Conservation (phyloP, 1,139 yeast genomes). For the Pneumocystis murina region DNA sequence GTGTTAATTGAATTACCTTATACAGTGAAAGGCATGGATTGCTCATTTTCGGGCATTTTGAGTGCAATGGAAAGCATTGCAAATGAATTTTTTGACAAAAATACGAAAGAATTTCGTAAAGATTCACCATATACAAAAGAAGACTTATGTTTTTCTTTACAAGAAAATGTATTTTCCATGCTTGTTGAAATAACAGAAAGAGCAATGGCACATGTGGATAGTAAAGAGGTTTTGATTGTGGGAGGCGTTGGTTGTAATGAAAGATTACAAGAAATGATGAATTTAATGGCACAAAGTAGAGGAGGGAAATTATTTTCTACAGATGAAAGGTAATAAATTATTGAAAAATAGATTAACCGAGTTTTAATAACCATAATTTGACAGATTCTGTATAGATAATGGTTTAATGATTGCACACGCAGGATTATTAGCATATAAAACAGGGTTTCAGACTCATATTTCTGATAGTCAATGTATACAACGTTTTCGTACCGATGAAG, state of each 20-base stretch:
- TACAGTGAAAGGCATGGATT: conserved; percentile 96
- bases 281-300: conserved; percentile 74
- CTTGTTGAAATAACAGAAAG: conserved; percentile 93
- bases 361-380: neutral
- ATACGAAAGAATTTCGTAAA: conserved; percentile 34
- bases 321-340: conserved; percentile 46
- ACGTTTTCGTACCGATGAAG: conserved; percentile 35
- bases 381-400: conserved; percentile 73
- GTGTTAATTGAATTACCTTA: conserved; percentile 71
- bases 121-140: conserved; percentile 48
- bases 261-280: conserved; percentile 92
- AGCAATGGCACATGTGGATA: conserved; percentile 94
- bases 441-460: conserved; percentile 50
- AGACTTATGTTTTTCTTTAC: conserved; percentile 83
- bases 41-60: conserved; percentile 88
- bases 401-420: conserved; percentile 99
- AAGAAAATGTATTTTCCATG: conserved; percentile 88
- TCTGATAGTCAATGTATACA: conserved; percentile 78
- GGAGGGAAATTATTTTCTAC: conserved; percentile 83
- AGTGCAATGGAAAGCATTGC: conserved; percentile 75
- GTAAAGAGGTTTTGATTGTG: conserved; percentile 78
- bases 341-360: neutral
- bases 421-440: conserved; percentile 72
- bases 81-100: conserved; percentile 44
- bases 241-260: conserved; percentile 97